Evolutionary conservation across 1,284 basidiomycete genomes (phyloP), one percentile per base, ranked within the genome.

Genomic region (Tremellales sp.): DNA sequence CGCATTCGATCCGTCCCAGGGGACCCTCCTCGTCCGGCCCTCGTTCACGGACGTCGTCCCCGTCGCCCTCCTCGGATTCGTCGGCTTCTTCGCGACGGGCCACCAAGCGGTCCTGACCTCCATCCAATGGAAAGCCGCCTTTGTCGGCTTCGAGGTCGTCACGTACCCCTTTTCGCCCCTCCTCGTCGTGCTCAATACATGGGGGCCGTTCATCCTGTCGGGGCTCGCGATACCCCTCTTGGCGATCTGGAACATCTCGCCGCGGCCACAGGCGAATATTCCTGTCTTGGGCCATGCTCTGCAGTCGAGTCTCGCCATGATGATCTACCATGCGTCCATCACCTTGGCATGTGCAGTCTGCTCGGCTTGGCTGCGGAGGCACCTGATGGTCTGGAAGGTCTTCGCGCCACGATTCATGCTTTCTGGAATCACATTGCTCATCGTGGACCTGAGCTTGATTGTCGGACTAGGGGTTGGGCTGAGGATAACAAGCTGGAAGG

Each of bases 321-420:
- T 82, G 73, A 71, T 83, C 2, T 93, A 93, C 66, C 85, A 86
- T 64, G 71, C 79, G 3, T 61, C 76, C 3, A 66, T 95, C 25
- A 71, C 88, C 0, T 66, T 94, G 5, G 82, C 85, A 3, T 81
- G 82, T 8, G 83, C 88, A 4, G 69, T 82, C 5, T 85, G 83
- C 50, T 84, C 90, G 0, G 85, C 86, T 3, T 80, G 82, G 63
- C 76, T 97, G 45, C 73, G 91, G 47, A 71, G 94, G 33, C 95
- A 99, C 71, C 71, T 98, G 57, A 97, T 98, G 93, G 91, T 97
- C 29, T 99, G 94, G 91, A 97, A 97, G 73, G 85, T 97, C 5
- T 98, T 97, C 67, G 92, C 92, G 25, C 95, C 95, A 42, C 76
- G 93, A 50, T 94, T 93, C 66, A 93, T 97, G 84, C 68, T 81